A percentile compares a stretch with the other conserved stretches of the same genome.
Conservation (phyloP, 495 filamentous ascomycete genomes). For the Hypomontagnella monticulosa region DNA sequence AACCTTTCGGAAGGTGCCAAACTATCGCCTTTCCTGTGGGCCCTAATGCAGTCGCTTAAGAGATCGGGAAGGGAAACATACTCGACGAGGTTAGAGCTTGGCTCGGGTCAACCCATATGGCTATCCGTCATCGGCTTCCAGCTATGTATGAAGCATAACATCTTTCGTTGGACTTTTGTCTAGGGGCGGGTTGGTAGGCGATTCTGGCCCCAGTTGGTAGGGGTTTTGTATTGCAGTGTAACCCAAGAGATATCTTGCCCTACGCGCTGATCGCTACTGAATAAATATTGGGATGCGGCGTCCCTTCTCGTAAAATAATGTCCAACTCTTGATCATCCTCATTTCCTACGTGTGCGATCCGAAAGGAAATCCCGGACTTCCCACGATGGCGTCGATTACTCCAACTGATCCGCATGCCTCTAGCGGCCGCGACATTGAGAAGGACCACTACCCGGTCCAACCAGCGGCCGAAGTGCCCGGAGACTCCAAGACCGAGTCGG, state of each 20-base stretch:
- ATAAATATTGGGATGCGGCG: background rate
- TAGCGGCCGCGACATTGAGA: conserved; percentile 27
- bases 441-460: conserved; percentile 8
- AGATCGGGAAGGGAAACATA: background rate
- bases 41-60: background rate
- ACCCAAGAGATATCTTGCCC: background rate
- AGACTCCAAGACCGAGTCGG: conserved; percentile 27
- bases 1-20: conserved; percentile 22
- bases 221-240: background rate
- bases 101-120: conserved; percentile 1
- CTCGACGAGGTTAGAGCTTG: conserved; percentile 6
- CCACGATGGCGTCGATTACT: conserved; percentile 9
- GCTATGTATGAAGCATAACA: background rate
- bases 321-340: background rate
- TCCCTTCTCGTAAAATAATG: background rate
- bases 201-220: conserved; percentile 9
- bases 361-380: too few relatives aligned
- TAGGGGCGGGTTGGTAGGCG: background rate
- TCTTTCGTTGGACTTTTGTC: background rate
- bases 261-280: conserved; percentile 1
- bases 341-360: too few relatives aligned
- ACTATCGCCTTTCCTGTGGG: background rate
- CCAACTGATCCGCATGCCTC: conserved; percentile 4
- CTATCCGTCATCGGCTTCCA: background rate
- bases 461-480: conserved; percentile 26